Conservation (phyloP, 257 asterid species). For the Thymus mandschuricus region DNA sequence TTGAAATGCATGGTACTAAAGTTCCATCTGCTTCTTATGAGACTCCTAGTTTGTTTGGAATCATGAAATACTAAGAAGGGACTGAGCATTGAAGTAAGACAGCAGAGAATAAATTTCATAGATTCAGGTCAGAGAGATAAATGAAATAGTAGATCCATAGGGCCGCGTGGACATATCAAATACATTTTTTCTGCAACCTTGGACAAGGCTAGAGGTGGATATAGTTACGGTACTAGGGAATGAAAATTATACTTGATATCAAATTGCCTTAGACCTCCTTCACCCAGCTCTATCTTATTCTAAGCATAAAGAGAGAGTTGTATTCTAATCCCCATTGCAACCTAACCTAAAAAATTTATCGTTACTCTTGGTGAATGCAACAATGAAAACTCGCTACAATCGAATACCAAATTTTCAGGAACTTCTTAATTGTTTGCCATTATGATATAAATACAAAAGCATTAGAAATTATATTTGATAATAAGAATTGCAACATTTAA, state of each 20-base stretch:
- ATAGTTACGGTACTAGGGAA: neutral
- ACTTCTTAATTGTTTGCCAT: neutral
- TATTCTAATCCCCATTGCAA: neutral
- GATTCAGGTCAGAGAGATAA: conserved; percentile 2
- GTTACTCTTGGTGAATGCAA: neutral
- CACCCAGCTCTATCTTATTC: neutral
- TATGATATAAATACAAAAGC: neutral
- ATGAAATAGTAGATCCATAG: neutral
- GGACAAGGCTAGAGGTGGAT: neutral
- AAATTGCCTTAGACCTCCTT: neutral
- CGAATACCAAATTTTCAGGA: neutral
- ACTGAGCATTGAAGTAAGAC: neutral
- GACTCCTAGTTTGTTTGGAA: neutral
- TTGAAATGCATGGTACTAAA: neutral
- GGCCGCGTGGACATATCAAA: neutral
- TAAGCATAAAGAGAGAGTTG: neutral
- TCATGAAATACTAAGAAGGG: neutral
- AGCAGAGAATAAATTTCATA: neutral
- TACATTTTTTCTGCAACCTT: neutral
- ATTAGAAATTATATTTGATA: neutral
- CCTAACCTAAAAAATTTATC: neutral
- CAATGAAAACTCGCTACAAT: neutral
- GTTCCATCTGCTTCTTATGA: neutral
- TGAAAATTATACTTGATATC: neutral
- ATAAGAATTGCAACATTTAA: neutral